Conservation (phyloP, 805 yeast species). For the Starmerella davenportii region DNA sequence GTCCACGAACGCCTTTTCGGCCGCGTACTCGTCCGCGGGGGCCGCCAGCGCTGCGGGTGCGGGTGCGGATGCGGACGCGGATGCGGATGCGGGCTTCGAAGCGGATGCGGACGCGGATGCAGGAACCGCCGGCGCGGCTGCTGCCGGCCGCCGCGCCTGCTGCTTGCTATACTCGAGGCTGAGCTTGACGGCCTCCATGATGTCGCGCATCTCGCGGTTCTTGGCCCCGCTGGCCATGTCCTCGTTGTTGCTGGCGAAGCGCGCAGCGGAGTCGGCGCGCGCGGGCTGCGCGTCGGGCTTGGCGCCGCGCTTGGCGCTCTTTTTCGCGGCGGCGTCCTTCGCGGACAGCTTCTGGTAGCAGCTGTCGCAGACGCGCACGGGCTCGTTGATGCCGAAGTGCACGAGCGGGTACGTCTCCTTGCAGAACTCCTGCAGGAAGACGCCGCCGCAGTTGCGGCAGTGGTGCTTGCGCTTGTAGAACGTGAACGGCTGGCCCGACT, state of each 20-base stretch:
- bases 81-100: neutral
- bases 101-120: neutral
- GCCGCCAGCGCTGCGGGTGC: neutral
- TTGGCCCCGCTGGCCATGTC: constrained; percentile 4
- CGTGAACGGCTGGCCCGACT: constrained; percentile 64
- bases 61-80: neutral
- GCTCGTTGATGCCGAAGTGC: constrained; percentile 66
- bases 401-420: constrained; percentile 52
- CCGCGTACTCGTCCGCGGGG: neutral
- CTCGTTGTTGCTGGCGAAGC: neutral
- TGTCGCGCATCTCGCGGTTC: constrained; percentile 32
- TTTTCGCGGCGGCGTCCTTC: constrained; percentile 13
- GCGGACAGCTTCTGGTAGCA: constrained; percentile 44
- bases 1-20: constrained; percentile 7
- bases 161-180: constrained; percentile 43
- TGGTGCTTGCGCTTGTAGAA: constrained; percentile 85
- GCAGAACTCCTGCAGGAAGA: constrained; percentile 75
- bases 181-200: constrained; percentile 58
- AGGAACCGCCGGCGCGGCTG: constrained; percentile 12
- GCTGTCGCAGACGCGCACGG: constrained; percentile 86
- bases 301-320: constrained; percentile 7
- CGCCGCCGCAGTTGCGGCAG: constrained; percentile 95
- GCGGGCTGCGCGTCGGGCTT: constrained; percentile 11
- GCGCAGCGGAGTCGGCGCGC: neutral
- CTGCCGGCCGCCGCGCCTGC: neutral